Evolutionary conservation across 1,139 yeast species (phyloP).

Genomic region (Hanseniaspora sp.): DNA sequence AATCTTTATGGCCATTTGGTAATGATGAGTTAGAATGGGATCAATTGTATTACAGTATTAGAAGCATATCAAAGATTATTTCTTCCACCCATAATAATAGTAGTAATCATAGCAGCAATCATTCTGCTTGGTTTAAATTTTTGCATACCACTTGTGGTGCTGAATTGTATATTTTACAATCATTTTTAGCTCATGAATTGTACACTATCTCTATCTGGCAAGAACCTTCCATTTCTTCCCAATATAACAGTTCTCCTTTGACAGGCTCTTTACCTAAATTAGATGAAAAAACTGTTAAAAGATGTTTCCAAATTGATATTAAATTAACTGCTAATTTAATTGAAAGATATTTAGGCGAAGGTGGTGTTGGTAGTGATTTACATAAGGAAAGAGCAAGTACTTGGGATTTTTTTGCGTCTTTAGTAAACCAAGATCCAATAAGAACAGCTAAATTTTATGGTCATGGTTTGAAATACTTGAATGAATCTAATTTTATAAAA

Average conservation of each 20-base stretch:
- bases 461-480: conserved; percentile 2
- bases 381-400: conserved; percentile 24
- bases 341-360: conserved; percentile 40
- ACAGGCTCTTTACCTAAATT: conserved; percentile 22
- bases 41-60: not conserved
- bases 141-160: not conserved
- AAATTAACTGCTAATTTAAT: conserved; percentile 62
- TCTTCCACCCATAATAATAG: not conserved
- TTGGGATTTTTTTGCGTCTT: conserved; percentile 37
- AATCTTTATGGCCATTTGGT: conserved; percentile 15
- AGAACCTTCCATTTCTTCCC: not conserved
- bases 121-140: not conserved
- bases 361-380: conserved; percentile 7
- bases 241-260: conserved; percentile 31
- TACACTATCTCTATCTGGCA: conserved; percentile 11
- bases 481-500: not conserved
- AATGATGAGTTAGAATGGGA: conserved; percentile 14
- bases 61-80: not conserved
- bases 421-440: conserved; percentile 49
- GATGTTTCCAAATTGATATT: conserved; percentile 63
- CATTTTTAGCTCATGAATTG: conserved; percentile 9
- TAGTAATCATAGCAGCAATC: not conserved
- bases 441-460: conserved; percentile 18
- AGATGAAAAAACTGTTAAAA: conserved; percentile 27
- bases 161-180: conserved; percentile 6